Evolutionary conservation across 2,329 filamentous ascomycete genomes (phyloP), one percentile per base, ranked within the genome.

Genomic region (Apiospora aurea): DNA sequence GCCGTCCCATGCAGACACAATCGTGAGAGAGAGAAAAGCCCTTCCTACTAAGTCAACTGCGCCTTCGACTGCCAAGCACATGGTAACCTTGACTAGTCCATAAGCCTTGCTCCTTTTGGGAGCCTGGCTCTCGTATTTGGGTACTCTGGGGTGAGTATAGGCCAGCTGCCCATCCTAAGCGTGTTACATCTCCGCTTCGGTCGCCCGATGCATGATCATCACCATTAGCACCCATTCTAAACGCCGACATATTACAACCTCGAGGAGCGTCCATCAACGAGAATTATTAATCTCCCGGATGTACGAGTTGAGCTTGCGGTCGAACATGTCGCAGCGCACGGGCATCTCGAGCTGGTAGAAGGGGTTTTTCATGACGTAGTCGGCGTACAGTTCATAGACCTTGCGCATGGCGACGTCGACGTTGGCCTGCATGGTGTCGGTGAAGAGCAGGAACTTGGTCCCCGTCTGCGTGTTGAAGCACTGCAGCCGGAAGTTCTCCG

Each of bases 311-410:
- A 98, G 82, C 82, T 94, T 94, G 77, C 95, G 88, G 82, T 99
- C 96, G 85, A 98, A 99, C 77, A 94, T 93, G 80, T 98, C 96
- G 83, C 96, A 97, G 74, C 96, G 88, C 70, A 99, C 91, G 8
- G 96, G 96, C 95, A 98, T 99, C 85, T 99, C 96, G 72, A 97
- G 87, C 79, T 96, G 95, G 84, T 98, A 98, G 80, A 99, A 99
- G 0, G 96, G 96, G 82, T 99, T 99, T 87, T 98, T 99, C 94
- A 98, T 98, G 77, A 99, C 96, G 81, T 94, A 98, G 83, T 99
- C 96, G 69, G 94, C 90, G 85, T 98, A 99, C 70, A 98, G 85
- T 81, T 98, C 96, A 82, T 99, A 98, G 78, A 98, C 92, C 81
- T 91, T 93, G 80, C 91, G 89, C 77, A 97, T 91, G 64, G 96